These are phyloP conservation scores for Bacterosira constricta DNA, from an alignment of 108 stramenopile genomes.

Conservation along the genomic window DNA sequence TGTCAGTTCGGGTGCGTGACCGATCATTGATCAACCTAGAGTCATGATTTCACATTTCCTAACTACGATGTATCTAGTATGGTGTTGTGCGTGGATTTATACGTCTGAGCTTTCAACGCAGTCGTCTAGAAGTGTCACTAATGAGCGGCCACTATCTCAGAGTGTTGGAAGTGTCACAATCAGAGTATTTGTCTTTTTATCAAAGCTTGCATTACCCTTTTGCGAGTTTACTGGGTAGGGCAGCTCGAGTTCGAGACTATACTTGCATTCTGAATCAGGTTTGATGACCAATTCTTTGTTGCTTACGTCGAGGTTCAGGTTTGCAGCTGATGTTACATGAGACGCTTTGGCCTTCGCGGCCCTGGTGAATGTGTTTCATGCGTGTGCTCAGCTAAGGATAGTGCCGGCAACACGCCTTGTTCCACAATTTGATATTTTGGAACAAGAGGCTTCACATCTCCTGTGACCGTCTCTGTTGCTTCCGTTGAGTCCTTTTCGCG, in stretches of 20 bases:
- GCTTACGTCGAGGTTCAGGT: slow-evolving; percentile 32
- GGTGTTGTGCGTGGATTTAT: too few relatives aligned
- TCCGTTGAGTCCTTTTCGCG: background rate
- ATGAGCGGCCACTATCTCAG: too few relatives aligned
- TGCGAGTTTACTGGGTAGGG: slow-evolving; percentile 24
- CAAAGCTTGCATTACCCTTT: slow-evolving; percentile 30
- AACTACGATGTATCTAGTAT: too few relatives aligned
- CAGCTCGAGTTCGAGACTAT: slow-evolving; percentile 10
- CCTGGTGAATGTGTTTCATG: background rate
- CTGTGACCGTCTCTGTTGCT: background rate
- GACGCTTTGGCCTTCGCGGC: slow-evolving; percentile 17
- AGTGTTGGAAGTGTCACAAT: slow-evolving; percentile 33
- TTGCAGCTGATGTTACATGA: slow-evolving; percentile 17
- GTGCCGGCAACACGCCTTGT: slow-evolving; percentile 33
- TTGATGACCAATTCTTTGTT: slow-evolving; percentile 9
- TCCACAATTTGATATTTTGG: slow-evolving; percentile 42
- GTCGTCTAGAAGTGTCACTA: too few relatives aligned
- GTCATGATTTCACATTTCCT: too few relatives aligned
- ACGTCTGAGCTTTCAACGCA: too few relatives aligned
- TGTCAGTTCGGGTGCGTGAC: too few relatives aligned
- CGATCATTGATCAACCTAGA: too few relatives aligned
- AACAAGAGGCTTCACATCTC: background rate
- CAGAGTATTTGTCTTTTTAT: slow-evolving; percentile 12
- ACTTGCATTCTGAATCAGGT: background rate
- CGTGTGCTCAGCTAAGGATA: slow-evolving; percentile 29